These are phyloP conservation scores for Colletotrichum liaoningense DNA, from an alignment of 2,329 filamentous ascomycete genomes.

Conservation along the genomic window DNA sequence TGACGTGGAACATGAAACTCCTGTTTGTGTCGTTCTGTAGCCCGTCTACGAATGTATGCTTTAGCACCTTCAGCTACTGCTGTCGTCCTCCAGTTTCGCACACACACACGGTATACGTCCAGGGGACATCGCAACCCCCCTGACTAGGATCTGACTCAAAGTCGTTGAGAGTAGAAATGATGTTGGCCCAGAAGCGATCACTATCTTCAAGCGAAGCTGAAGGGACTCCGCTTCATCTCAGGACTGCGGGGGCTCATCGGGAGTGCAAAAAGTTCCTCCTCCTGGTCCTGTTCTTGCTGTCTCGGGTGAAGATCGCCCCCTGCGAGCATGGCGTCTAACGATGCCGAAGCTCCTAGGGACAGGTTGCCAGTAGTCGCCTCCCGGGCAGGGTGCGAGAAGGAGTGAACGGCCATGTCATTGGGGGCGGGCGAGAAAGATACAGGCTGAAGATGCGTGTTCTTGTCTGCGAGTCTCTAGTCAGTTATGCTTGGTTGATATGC, in stretches of 20 bases:
- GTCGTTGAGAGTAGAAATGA: background rate
- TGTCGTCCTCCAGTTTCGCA: background rate
- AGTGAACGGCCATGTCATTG: constrained; percentile 49
- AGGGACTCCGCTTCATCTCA: constrained; percentile 87
- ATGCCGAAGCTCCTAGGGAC: constrained; percentile 42
- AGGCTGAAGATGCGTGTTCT: constrained; percentile 42
- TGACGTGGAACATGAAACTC: background rate
- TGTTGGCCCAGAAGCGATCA: background rate
- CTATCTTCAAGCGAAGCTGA: constrained; percentile 59
- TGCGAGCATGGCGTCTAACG: constrained; percentile 55
- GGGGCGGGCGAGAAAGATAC: constrained; percentile 46
- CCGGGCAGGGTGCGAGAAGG: constrained; percentile 46
- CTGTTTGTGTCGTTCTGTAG: background rate
- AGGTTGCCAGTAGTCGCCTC: background rate
- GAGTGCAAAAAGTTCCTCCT: constrained; percentile 88
- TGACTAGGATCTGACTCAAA: background rate
- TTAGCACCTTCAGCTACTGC: too few species aligned
- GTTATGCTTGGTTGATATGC: background rate
- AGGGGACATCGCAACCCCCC: background rate
- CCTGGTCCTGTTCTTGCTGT: constrained; percentile 62
- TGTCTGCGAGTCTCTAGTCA: background rate
- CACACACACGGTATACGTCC: background rate
- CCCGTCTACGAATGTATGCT: background rate
- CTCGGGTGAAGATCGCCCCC: constrained; percentile 42
- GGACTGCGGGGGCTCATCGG: constrained; percentile 88